phyloP scores from a whole-genome alignment of 1,139 yeast species.

The Debaryomyces fabryi region DNA sequence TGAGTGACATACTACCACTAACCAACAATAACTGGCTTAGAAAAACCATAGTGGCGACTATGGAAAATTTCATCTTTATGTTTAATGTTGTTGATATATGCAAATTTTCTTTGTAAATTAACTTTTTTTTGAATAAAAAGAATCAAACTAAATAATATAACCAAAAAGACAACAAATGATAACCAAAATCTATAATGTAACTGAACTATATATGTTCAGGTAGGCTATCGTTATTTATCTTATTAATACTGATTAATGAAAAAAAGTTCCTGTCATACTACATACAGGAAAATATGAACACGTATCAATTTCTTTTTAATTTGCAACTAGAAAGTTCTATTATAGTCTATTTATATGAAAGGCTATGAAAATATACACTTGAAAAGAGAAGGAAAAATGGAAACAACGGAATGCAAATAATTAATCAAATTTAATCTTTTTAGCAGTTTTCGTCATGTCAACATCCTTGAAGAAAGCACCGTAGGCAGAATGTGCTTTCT shows the following conservation, averaged over 20 bases:
- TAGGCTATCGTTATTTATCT: background rate
- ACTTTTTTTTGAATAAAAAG: background rate
- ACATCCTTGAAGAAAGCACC: conserved; percentile 96
- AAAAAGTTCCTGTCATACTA: conserved; percentile 1
- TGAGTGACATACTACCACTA: conserved; percentile 4
- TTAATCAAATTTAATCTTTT: conserved; percentile 81
- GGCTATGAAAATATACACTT: conserved; percentile 1
- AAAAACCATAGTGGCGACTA: conserved; percentile 1
- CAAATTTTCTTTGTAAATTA: background rate
- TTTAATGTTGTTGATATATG: background rate
- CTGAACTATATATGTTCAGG: background rate
- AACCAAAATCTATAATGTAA: background rate
- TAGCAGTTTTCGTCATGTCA: conserved; percentile 84
- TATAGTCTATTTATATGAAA: conserved; percentile 4
- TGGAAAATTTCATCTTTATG: conserved; percentile 3
- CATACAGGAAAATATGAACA: conserved; percentile 11
- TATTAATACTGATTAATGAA: background rate
- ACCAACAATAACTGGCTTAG: conserved; percentile 3
- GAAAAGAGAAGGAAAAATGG: background rate
- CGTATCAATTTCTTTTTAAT: conserved; percentile 9
- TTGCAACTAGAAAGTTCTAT: conserved; percentile 11
- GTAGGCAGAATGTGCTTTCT: conserved; percentile 93
- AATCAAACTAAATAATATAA: background rate
- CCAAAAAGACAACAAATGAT: background rate
- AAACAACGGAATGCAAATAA: background rate